These are phyloP conservation scores for Schizopora paradoxa DNA, from an alignment of 1,284 basidiomycete genomes.

Conservation along the genomic window DNA sequence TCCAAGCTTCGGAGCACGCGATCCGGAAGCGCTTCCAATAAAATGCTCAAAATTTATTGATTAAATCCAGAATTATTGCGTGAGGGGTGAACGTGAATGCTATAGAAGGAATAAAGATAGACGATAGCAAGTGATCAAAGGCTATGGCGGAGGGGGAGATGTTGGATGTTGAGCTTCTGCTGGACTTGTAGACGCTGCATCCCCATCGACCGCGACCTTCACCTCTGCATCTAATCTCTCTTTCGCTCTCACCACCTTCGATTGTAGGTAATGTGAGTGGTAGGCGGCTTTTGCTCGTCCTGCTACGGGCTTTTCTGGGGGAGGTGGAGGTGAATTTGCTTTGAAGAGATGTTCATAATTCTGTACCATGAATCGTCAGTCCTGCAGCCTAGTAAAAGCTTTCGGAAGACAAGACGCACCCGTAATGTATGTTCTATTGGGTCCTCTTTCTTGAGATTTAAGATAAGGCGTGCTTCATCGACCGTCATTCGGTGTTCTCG, in stretches of 20 bases:
- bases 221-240: constrained; percentile 91
- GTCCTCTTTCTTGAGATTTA: constrained; percentile 84
- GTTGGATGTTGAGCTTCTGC: constrained; percentile 6
- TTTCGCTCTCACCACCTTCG: constrained; percentile 90
- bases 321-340: constrained; percentile 71
- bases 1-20: no score
- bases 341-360: constrained; percentile 93
- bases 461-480: constrained; percentile 92
- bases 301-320: constrained; percentile 43
- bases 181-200: constrained; percentile 6
- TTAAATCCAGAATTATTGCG: no score
- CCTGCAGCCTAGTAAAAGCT: constrained; percentile 6
- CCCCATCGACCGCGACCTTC: constrained; percentile 36
- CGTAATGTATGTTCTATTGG: constrained; percentile 65
- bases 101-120: constrained; percentile 14
- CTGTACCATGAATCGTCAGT: constrained; percentile 36
- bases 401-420: constrained; percentile 39
- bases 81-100: constrained; percentile 12
- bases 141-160: constrained; percentile 9
- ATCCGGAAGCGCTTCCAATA: no score
- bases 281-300: constrained; percentile 36
- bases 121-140: background rate
- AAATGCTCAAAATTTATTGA: no score
- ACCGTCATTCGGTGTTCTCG: constrained; percentile 89
- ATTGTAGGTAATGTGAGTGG: constrained; percentile 90